These are phyloP conservation scores for Solanum etuberosum DNA, from an alignment of 257 asterid species.

Conservation along the genomic window DNA sequence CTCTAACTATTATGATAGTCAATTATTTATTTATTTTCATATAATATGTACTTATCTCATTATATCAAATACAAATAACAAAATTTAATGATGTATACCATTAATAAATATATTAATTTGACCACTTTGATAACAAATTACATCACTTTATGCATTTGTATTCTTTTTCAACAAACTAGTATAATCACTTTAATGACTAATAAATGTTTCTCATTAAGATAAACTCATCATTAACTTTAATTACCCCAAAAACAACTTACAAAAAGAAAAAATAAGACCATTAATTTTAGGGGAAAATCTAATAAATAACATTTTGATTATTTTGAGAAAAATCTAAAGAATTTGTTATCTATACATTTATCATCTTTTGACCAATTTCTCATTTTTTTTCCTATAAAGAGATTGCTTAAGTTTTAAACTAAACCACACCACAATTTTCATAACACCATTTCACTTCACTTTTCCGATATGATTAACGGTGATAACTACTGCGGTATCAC, in stretches of 20 bases:
- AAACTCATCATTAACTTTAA: neutral
- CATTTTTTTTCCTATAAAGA: neutral
- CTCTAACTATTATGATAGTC: neutral
- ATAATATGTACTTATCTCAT: too few relatives aligned
- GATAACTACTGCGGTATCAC: neutral
- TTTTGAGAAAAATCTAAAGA: too few relatives aligned
- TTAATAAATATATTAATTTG: neutral
- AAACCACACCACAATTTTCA: neutral
- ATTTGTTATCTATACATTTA: neutral
- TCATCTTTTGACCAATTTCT: neutral
- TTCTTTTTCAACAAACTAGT: neutral
- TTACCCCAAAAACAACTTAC: neutral
- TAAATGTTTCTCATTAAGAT: neutral
- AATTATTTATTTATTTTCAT: too few relatives aligned
- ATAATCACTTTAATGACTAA: neutral
- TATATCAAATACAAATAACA: too few relatives aligned
- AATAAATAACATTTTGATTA: neutral
- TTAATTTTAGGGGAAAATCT: neutral
- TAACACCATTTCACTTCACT: neutral
- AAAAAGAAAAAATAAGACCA: neutral
- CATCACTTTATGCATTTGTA: too few relatives aligned
- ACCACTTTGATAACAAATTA: neutral
- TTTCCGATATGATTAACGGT: neutral
- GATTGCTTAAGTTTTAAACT: neutral
- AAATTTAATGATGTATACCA: neutral